Base-by-base conservation (phyloP, 2,329 filamentous ascomycete species). In the Exophiala dermatitidis region DNA sequence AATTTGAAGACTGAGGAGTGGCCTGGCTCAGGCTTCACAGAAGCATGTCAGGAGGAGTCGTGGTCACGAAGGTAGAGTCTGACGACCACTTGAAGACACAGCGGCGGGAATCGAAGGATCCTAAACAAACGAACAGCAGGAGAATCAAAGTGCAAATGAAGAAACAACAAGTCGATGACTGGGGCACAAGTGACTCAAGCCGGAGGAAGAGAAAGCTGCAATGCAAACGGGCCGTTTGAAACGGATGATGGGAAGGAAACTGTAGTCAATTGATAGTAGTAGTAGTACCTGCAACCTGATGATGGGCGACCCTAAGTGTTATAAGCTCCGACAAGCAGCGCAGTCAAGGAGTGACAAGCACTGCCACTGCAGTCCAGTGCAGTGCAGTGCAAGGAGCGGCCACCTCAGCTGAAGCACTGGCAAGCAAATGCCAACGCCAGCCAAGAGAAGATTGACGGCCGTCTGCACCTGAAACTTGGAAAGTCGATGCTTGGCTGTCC, bases 401-500 rank as follows among this genome's bases (percentile, higher is more conserved):
- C 19, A 19, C 19, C 19, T 19, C 19, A 19, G 19, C 19, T 19
- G 12, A 41, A 41, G 38, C 5, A 41, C 12, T 26, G 2, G 7
- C 19, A 41, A 28, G 12, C 10, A 3, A 26, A 41, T 5, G 38
- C 38, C 26, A 41, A 41, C 5, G 38, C 38, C 38, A 41, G 38
- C 38, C 38, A 41, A 41, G 38, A 41, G 9, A 19, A 38, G 26
- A 31, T 32, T 41, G 41, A 33, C 36, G 44, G 38, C 6, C 33
- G 38, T 12, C 19, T 34, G 28, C 12, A 44, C 29, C 37, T 26
- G 28, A 51, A 45, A 37, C n/a, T 46, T 42, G 31, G 41, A 48
- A 54, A 45, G 30, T 37, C 29, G 34, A 33, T 42, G 37, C 47
- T 49, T 49, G 47, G 47, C 46, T 10, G 6, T 6, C 10, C 33